Percentiles rank a stretch among this genome's conserved stretches.
These are phyloP conservation scores for Umbelopsis sp. DNA, from an alignment of 371 early-diverging fungal genomes.

Conservation along the genomic window DNA sequence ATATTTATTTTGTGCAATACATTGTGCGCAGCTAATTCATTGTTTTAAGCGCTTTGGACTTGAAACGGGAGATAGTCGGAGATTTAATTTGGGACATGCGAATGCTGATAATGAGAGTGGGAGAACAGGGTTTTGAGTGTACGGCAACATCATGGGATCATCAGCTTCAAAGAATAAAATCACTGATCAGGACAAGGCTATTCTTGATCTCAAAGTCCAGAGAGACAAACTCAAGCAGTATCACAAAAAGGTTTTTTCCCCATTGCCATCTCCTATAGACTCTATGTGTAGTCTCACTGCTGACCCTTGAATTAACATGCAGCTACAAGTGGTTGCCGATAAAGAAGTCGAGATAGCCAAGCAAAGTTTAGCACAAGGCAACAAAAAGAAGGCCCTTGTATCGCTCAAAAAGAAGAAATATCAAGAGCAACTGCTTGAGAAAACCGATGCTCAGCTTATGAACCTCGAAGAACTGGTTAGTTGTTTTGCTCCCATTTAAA, in stretches of 20 bases:
- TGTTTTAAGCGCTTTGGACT: too few relatives aligned
- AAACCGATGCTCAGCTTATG: conserved; percentile 85
- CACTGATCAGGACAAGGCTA: conserved; percentile 87
- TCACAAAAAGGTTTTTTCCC: conserved; percentile 73
- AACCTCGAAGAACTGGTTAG: conserved; percentile 87
- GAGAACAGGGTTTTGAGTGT: neutral
- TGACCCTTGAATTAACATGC: conserved; percentile 12
- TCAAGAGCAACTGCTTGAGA: conserved; percentile 84
- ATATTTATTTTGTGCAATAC: too few relatives aligned
- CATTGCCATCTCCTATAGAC: neutral
- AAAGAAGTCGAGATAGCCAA: conserved; percentile 73
- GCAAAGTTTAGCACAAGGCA: conserved; percentile 63
- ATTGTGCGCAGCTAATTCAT: too few relatives aligned
- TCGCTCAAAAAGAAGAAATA: conserved; percentile 95
- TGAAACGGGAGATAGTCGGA: too few relatives aligned
- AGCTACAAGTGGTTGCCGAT: conserved; percentile 67
- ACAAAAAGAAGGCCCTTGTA: conserved; percentile 83
- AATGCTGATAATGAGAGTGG: too few relatives aligned
- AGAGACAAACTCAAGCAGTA: conserved; percentile 91
- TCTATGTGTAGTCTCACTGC: neutral
- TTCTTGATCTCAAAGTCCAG: conserved; percentile 93
- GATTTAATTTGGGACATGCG: too few relatives aligned
- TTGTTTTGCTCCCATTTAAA: neutral
- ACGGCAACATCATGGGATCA: conserved; percentile 53
- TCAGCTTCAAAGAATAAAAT: conserved; percentile 60